Conservation (phyloP, 2,329 filamentous ascomycete genomes). For the Hypoxylon sp. region DNA sequence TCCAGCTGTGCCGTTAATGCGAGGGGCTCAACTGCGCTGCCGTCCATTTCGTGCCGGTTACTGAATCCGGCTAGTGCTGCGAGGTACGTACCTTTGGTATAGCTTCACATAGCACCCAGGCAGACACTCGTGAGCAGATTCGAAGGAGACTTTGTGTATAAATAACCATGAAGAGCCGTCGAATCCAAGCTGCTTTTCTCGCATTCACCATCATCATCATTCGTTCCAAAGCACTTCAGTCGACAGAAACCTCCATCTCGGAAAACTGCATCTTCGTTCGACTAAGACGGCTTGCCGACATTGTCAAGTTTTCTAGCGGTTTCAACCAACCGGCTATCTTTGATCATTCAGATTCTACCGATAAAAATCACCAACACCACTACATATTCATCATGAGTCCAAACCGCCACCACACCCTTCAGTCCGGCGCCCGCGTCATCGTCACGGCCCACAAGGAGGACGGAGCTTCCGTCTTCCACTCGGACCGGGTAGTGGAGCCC, state of each 20-base stretch:
- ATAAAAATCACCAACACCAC: not conserved
- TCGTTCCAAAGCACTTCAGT: not conserved
- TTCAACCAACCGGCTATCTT: not conserved
- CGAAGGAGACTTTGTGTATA: constrained; percentile 11
- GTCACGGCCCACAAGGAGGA: constrained; percentile 27
- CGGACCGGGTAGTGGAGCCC: constrained; percentile 22
- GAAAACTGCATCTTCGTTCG: not conserved
- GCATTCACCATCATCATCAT: not conserved
- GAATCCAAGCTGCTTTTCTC: not conserved
- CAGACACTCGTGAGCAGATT: not conserved
- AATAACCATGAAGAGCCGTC: constrained; percentile 4
- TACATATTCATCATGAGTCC: constrained; percentile 21
- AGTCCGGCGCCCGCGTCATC: constrained; percentile 25
- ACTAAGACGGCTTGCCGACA: not conserved
- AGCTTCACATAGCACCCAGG: constrained; percentile 17
- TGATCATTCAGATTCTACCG: not conserved
- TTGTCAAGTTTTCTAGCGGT: not conserved
- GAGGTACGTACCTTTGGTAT: constrained; percentile 31
- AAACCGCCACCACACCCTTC: constrained; percentile 1
- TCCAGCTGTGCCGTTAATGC: not conserved
- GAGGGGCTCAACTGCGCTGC: constrained; percentile 4
- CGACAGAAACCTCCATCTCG: not conserved
- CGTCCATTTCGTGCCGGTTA: constrained; percentile 27
- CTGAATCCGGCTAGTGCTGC: constrained; percentile 29
- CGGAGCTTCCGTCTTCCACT: constrained; percentile 28